These are phyloP conservation scores for Gastrolobium bilobum DNA, from an alignment of 306 rosid genomes.

Conservation along the genomic window DNA sequence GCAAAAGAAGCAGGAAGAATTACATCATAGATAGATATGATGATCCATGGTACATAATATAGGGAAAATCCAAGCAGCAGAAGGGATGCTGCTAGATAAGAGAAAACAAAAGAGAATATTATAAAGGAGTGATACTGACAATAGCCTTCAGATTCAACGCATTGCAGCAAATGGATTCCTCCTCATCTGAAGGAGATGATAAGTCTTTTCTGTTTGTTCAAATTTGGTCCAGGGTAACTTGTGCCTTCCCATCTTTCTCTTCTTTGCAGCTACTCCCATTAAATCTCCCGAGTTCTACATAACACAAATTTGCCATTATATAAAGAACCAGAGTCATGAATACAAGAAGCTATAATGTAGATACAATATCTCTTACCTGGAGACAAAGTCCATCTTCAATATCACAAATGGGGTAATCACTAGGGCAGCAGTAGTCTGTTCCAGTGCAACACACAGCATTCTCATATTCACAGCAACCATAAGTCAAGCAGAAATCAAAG, in stretches of 20 bases:
- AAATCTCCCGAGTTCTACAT: conserved; percentile 66
- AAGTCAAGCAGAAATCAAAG: conserved; percentile 56
- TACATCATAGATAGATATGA: neutral
- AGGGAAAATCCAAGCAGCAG: conserved; percentile 47
- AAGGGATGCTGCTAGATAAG: conserved; percentile 27
- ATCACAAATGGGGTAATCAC: conserved; percentile 81
- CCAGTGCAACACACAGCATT: conserved; percentile 81
- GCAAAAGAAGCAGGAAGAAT: conserved; percentile 24
- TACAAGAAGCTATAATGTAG: neutral
- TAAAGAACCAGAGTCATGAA: conserved; percentile 4
- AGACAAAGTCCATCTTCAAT: conserved; percentile 70
- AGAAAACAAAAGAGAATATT: conserved; percentile 20
- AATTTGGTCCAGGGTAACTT: conserved; percentile 76
- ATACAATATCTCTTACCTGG: conserved; percentile 48
- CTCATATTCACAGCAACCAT: conserved; percentile 79
- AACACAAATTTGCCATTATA: conserved; percentile 32
- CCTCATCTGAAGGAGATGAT: conserved; percentile 61
- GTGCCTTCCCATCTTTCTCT: conserved; percentile 67
- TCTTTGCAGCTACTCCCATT: conserved; percentile 73
- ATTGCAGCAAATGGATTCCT: conserved; percentile 69
- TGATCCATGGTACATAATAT: neutral
- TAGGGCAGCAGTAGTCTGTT: conserved; percentile 76
- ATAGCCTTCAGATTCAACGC: conserved; percentile 55
- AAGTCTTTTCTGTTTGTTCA: conserved; percentile 54
- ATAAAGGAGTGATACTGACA: conserved; percentile 15